These are phyloP conservation scores for Lophiostoma macrostomum DNA, from an alignment of 495 filamentous ascomycete species.

Conservation along the genomic window DNA sequence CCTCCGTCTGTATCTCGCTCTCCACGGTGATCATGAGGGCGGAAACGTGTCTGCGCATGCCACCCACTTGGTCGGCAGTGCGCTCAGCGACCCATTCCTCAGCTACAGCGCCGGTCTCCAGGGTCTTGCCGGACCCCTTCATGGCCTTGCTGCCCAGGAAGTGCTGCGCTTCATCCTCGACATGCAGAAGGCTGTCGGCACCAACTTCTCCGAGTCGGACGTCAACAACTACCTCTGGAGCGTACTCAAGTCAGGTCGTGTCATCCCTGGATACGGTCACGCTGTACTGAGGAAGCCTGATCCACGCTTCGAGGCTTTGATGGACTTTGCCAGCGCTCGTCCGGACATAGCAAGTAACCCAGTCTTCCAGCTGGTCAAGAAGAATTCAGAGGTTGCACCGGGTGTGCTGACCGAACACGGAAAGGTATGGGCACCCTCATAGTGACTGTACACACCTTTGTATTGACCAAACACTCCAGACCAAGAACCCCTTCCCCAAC, in stretches of 20 bases:
- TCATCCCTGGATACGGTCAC: slow-evolving; percentile 97
- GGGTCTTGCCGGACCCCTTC: slow-evolving; percentile 89
- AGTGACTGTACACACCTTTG: not conserved
- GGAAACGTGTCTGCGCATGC: slow-evolving; percentile 96
- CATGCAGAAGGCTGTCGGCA: slow-evolving; percentile 86
- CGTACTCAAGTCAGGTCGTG: slow-evolving; percentile 88
- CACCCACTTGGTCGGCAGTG: slow-evolving; percentile 96
- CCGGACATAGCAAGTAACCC: slow-evolving; percentile 83
- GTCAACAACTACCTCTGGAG: slow-evolving; percentile 88
- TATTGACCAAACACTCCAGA: slow-evolving; percentile 46
- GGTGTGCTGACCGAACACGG: slow-evolving; percentile 87
- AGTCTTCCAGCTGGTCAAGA: slow-evolving; percentile 88
- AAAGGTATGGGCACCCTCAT: too few relatives aligned
- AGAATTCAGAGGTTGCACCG: slow-evolving; percentile 78
- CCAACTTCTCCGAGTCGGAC: slow-evolving; percentile 70
- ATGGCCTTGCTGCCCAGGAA: slow-evolving; percentile 95
- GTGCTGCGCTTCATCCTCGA: slow-evolving; percentile 92
- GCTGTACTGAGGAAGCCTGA: slow-evolving; percentile 96
- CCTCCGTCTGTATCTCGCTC: slow-evolving; percentile 85
- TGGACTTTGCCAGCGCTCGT: slow-evolving; percentile 86
- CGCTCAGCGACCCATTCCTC: slow-evolving; percentile 90
- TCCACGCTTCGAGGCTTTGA: slow-evolving; percentile 90
- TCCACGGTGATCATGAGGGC: slow-evolving; percentile 97
- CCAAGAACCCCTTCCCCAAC: slow-evolving; percentile 97
- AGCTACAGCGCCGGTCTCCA: slow-evolving; percentile 94